Evolutionary conservation across 2,329 filamentous ascomycete genomes (phyloP), one percentile per base, ranked within the genome.

Genomic region (Dryadomyces quercus-mongolicae): DNA sequence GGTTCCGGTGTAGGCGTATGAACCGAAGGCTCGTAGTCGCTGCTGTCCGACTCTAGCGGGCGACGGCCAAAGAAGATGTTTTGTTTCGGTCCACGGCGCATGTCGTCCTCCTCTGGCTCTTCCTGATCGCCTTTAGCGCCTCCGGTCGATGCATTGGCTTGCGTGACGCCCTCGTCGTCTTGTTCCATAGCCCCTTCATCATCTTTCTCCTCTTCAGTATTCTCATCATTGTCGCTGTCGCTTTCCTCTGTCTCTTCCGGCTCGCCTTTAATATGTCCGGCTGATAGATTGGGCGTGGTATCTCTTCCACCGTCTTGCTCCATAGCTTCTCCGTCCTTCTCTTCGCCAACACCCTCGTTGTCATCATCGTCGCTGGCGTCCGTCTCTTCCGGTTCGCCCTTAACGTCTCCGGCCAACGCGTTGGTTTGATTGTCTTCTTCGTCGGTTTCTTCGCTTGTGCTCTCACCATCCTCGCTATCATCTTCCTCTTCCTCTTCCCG

Each of bases 11-110:
- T 13, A 5, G 54, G 25, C 9, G 49, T 43, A 5, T 38, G 22
- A 9, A 51, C 54, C 1, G 56, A 58, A 3, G 56, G 54, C 51
- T 53, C n/a, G 31, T 55, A 58, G 4, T 49, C 54, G 47, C 54
- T 56, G 54, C 54, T 51, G 13, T 58, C 56, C 2, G 54, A 55
- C 21, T 52, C 52, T 1, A 56, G 8, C 36, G 53, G 46, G 7
- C 54, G 54, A 10, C 54, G 54, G 13, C 46, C 50, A 18, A 31
- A 50, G 1, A 20, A 20, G 3, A 18, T 22, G n/a, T 38, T 44
- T 22, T 49, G 25, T 31, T 22, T 3, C 22, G 42, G 12, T 18
- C 21, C 34, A n/a, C 16, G 10, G 20, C 49, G 10, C 50, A 49
- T 52, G 36, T 9, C 36, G 7, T 40, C 36, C 10, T 40, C 15